Evolutionary conservation across 2,329 filamentous ascomycete genomes (phyloP).

Genomic region (Ceratocystis colombiana): DNA sequence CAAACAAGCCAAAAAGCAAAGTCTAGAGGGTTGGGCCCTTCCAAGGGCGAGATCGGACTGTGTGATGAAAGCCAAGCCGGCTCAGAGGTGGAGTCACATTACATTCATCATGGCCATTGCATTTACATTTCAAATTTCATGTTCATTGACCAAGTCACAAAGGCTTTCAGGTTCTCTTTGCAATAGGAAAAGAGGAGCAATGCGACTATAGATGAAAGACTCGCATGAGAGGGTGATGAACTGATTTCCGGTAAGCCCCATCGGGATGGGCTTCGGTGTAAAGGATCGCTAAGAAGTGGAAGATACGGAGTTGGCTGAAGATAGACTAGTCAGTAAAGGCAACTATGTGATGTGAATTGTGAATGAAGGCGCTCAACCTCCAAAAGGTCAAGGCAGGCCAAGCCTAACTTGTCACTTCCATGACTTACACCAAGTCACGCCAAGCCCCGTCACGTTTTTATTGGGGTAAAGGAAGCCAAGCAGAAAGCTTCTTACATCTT

Average conservation of each 20-base stretch:
- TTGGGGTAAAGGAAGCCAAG: background rate
- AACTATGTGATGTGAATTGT: background rate
- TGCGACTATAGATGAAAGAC: background rate
- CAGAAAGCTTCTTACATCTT: too few relatives aligned
- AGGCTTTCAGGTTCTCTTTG: background rate
- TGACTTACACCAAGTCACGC: constrained; percentile 3
- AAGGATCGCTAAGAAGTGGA: background rate
- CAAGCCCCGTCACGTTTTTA: background rate
- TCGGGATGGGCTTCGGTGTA: constrained; percentile 5
- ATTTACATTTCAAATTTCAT: background rate
- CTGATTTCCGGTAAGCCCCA: background rate
- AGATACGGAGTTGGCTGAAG: background rate
- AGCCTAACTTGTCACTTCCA: background rate
- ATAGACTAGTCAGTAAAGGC: background rate
- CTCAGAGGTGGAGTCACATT: background rate
- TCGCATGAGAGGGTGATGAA: background rate
- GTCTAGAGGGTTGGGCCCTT: background rate
- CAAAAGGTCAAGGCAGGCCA: too few relatives aligned
- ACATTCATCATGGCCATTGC: too few relatives aligned
- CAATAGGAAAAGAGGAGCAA: background rate
- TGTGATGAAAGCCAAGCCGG: too few relatives aligned
- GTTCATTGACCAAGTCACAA: too few relatives aligned
- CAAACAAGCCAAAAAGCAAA: background rate
- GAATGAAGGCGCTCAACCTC: background rate
- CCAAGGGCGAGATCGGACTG: constrained; percentile 5